A percentile compares a stretch with the other conserved stretches of the same genome.
These are phyloP conservation scores for Phytophthora kernoviae DNA, from an alignment of 352 stramenopile species.

Conservation along the genomic window DNA sequence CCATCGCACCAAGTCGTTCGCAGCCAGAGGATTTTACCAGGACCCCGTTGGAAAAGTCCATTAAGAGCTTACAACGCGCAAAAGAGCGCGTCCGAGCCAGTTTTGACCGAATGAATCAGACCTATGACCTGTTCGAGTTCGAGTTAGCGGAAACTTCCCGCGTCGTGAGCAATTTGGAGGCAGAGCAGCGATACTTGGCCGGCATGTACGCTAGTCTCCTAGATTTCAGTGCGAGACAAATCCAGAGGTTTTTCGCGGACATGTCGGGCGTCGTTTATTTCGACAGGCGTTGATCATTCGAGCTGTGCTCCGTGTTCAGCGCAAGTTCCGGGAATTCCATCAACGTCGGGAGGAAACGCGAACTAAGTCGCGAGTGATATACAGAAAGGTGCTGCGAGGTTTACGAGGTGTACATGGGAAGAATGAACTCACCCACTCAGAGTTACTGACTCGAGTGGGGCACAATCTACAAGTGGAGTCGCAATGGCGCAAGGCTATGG, in stretches of 20 bases:
- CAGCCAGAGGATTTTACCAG: slow-evolving; percentile 35
- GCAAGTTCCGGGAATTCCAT: slow-evolving; percentile 45
- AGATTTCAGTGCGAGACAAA: slow-evolving; percentile 44
- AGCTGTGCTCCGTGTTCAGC: slow-evolving; percentile 55
- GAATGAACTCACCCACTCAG: slow-evolving; percentile 51
- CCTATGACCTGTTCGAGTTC: slow-evolving; percentile 33
- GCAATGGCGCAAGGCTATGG: slow-evolving; percentile 72
- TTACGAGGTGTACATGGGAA: slow-evolving; percentile 42
- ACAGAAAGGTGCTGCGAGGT: slow-evolving; percentile 56
- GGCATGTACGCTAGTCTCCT: slow-evolving; percentile 34
- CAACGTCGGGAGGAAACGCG: slow-evolving; percentile 29
- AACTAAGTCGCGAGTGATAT: slow-evolving; percentile 45
- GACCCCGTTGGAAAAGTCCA: slow-evolving; percentile 32
- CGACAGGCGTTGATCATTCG: slow-evolving; percentile 41
- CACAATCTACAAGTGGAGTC: slow-evolving; percentile 72
- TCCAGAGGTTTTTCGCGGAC: slow-evolving; percentile 89
- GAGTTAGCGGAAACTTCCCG: slow-evolving; percentile 33
- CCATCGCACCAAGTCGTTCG: slow-evolving; percentile 5
- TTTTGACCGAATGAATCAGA: slow-evolving; percentile 44
- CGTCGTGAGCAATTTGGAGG: slow-evolving; percentile 25
- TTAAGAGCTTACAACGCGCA: slow-evolving; percentile 21
- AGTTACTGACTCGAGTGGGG: slow-evolving; percentile 57
- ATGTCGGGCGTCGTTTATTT: slow-evolving; percentile 61
- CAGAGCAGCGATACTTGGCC: slow-evolving; percentile 32
- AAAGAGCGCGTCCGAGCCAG: slow-evolving; percentile 24